Base-by-base conservation (phyloP, 352 stramenopile genomes). In the Heterotrichella gracilis region DNA sequence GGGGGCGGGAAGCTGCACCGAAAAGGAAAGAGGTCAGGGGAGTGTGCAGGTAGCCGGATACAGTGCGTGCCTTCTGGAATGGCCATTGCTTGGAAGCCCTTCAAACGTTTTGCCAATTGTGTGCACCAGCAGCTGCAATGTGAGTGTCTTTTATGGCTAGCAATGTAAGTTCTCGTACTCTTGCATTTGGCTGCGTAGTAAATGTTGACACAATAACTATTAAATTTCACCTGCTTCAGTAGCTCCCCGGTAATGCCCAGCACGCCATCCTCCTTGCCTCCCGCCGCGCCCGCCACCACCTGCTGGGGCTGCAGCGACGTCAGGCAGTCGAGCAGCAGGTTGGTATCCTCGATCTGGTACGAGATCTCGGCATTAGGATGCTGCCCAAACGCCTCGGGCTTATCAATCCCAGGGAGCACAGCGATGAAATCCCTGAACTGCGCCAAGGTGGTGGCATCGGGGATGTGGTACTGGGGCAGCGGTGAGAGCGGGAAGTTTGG, bases 331-430 rank as follows among this genome's bases (percentile, higher is more conserved):
- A 95, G 71, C 0, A 95, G 68, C 63, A 88, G 82, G 0, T 79
- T 81, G 4, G 85, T 84, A 42, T 95, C 86, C 69, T 95, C 86
- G 68, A 94, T 94, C 25, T 90, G 84, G 0, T 82, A 91, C 2
- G 83, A 81, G 71, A 95, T 95, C 71, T 95, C 87, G 0, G 88
- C 87, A 70, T 95, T 95, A 1, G 84, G 76, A 70, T 95, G 88
- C 72, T 95, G 88, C 0, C 88, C 88, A 75, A 95, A 95, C 19
- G 84, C 86, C 23, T 81, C 75, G 0, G 88, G 88, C 22, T 84
- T 82, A 53, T 95, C 88, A 19, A 83, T 82, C 20, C 92, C 75
- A 0, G 87, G 87, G 2, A 95, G 74, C 41, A 82, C 81, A 3
- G 78, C 78, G 73, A 95, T 92, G 70, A 89, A 91, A 22, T 90